Evolutionary conservation across 345 rosid species (phyloP), one percentile per base, ranked within the genome.

Genomic region (Linum lewisii): DNA sequence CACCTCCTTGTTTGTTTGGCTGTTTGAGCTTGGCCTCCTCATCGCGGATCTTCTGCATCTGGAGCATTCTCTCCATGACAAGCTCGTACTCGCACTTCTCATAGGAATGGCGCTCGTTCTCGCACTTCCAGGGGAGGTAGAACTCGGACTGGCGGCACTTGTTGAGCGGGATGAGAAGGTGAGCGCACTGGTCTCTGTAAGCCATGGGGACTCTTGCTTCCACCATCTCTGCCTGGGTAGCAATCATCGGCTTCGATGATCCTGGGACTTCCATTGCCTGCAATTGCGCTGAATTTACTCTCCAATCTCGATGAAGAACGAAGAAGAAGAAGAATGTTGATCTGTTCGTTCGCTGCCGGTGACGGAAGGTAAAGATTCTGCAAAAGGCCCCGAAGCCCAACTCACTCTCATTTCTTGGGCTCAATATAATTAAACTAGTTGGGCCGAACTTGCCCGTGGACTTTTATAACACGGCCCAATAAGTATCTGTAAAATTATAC

Each of bases 11-110:
- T 11, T 61, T 59, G 63, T 71, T 63, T 22, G 70, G 25, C 72
- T 79, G 84, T 72, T 85, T 84, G 50, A 75, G 71, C 64, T 73
- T 77, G 67, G 86, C 85, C 75, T 89, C 83, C 68, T 82, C 70
- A 54, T 87, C 85, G 29, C 93, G 95, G 79, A 94, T 94, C 90
- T 87, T 90, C 82, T 90, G 89, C 99, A 94, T 90, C 88, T 83
- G 73, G 23, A 90, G 88, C 97, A 94, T 94, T 32, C 99, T 72
- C 79, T 90, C 97, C 97, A 87, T 94, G 50, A 94, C 93, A 36
- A 94, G 96, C 80, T 94, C 97, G 84, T 90, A 94, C 62, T 81
- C 90, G 62, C 99, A 94, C 84, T 94, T 90, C 83, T 94, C 97
- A 64, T 94, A 94, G 63, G 75, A 54, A 70, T 94, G 99, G 57